Base-by-base conservation (phyloP, 768 basidiomycete species). In the Lyophyllum decastes region DNA sequence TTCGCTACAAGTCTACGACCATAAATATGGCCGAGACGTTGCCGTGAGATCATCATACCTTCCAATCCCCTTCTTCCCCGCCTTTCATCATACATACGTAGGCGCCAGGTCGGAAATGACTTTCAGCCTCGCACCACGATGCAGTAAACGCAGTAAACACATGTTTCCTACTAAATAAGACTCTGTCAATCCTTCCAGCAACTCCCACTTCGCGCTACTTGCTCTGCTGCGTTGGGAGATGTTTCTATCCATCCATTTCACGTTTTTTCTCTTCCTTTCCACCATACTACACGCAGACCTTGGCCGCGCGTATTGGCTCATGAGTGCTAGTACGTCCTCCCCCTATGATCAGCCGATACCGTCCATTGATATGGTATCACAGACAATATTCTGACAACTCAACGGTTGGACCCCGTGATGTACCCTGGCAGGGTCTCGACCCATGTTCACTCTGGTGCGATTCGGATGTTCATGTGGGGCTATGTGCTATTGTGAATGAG, bases 341-440 rank as follows among this genome's bases (percentile, higher is more conserved):
- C 33, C 26, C 12, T 34, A 6, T 27, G n/a, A 19, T 43, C 6
- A 9, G n/a, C 14, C 5, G 8, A 48, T n/a, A n/a, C n/a, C 2
- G 25, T 33, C 30, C 16, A 25, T 34, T 8, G 4, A 30, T 22
- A 35, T 49, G 14, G 26, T n/a, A 34, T 21, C n/a, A 30, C 30
- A 76, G 74, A 71, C 40, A 68, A 76, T 51, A 63, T 75, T 27
- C 60, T 77, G 57, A 72, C 72, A n/a, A 71, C 72, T 21, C 73
- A 76, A 53, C 67, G 76, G 16, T 59, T 76, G 6, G 76, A 78
- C 62, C 75, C 76, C 16, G 68, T 77, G 21, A 65, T 74, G n/a
- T 69, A 63, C 57, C 68, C 74, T 5, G 67, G 71, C n/a, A 61
- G 51, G 14, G 68, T 75, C 35, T 64, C 74, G 46, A 63, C 68